Base-by-base conservation (phyloP, 805 yeast genomes). In the Wickerhamiella brachini region DNA sequence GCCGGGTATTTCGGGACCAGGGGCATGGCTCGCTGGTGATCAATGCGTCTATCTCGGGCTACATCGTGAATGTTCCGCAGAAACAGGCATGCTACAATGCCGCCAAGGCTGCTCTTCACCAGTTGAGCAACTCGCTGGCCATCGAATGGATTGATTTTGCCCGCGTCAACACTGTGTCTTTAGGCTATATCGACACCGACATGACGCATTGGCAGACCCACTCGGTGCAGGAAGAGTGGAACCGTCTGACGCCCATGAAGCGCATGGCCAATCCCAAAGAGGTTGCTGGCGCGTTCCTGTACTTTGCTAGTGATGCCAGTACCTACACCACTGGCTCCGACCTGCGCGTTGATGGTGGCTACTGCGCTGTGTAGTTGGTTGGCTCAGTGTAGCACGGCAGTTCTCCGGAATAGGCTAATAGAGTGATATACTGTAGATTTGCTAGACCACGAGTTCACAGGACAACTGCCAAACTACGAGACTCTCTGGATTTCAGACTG, bases 1-100 rank as follows among this genome's bases (percentile, higher is more conserved):
- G 95, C 47, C 70, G 71, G 56, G 72, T 81, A 52, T 87, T 88
- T 74, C 77, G 78, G 65, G 69, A 75, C 59, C 86, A 84, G 61
- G 85, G 87, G 18, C 67, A 67, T 53, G 95, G 96, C 34, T 84
- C 93, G 2, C 70, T 88, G 59, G 78, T 88, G 59, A 73, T 85
- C 66, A 88, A 95, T 3, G 90, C 93, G 7, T 85, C 95, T 37
- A 87, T 88, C 85, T 82, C 93, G 21, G 95, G 85, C 15, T 86
- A 80, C 68, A 81, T 88, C 59, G 89, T 80, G 61, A 88, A 88
- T 65, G 79, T 81, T 54, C 96, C 96, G 21, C 90, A 88, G 66
- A 73, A 80, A 62, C 95, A 87, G 71, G 83, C 94, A 10, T 80
- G 83, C 37, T 86, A 86, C 72, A 85, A 85, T 62, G 84, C 86